Evolutionary conservation across 345 rosid species (phyloP), one percentile per base, ranked within the genome.

Genomic region (Eucalyptus pumila): DNA sequence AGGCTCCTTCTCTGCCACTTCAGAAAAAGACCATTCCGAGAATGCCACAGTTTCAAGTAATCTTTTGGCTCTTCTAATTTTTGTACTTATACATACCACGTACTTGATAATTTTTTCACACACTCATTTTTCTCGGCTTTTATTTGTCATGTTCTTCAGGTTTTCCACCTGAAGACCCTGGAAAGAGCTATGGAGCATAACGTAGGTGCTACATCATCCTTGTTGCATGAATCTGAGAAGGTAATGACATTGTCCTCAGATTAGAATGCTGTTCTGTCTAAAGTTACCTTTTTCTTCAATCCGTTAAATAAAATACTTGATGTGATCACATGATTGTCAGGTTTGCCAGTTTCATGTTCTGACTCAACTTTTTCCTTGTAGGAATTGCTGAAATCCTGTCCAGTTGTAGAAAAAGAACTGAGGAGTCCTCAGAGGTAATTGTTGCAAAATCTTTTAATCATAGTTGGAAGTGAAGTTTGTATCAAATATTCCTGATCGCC

Each of bases 151-250:
- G 88, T 67, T 92, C 87, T 65, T 86, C 93, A 97, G 99, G 97
- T 96, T 91, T 98, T 98, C 93, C 97, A 91, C 91, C 90, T 98
- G 90, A 96, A 94, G 93, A 98, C 99, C 60, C 91, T 92, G 23
- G 96, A 97, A 90, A 96, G 99, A 94, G 99, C 99, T 76, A 93
- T 93, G 94, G 97, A 95, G 88, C 97, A 95, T 89, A 90, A 93
- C 26, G 89, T 94, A 89, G 91, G 92, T 89, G 92, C 93, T 86
- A 88, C 95, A 87, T 91, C 95, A 7, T 92, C 95, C 83, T 91
- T 91, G 45, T 81, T 88, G 62, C 90, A 86, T 92, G 91, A 91
- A 54, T 83, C 91, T 89, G 92, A 90, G n/a, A 93, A 96, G 99
- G 99, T 98, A 89, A 83, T 9, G 89, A 27, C 24, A n/a, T 42